Base-by-base conservation (phyloP, 2,329 filamentous ascomycete genomes). In the Exophiala phaeomuriformis region DNA sequence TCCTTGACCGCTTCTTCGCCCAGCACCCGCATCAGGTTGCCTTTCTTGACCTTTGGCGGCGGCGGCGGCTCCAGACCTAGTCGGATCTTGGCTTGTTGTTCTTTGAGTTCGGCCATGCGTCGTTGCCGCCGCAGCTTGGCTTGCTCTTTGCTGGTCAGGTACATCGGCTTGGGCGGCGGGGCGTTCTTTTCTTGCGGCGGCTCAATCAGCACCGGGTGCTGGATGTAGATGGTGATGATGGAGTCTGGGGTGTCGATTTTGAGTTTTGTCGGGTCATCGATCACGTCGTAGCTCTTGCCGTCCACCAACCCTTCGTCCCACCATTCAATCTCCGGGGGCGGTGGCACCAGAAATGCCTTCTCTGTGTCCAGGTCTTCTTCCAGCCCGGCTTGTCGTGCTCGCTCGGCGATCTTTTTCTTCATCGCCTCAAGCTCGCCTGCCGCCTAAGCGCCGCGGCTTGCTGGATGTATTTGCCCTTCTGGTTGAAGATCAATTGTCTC, bases 401-500 rank as follows among this genome's bases (percentile, higher is more conserved):
- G 84, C 62, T 86, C 86, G 1, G 91, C 91, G 62, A 98, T 94
- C 52, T 86, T 81, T 74, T 86, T 90, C 72, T 97, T 97, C 83
- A 98, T 91, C 58, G 85, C 85, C 74, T 98, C 94, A 30, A 98
- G 76, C 47, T 86, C 40, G 86, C 89, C 71, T 96, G 90, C 56
- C 89, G 82, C 58, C 93, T 84, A 49, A 96, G 74, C 52, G 90
- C 90, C 68, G 88, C 91, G 5, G 88, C 93, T 71, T 97, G 91
- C 60, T 90, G 85, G 56, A 97, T 95, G 66, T 95, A 97, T 77
- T 97, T 97, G 49, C 93, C 93, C 69, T 95, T 94, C 63, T 90
- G 84, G 64, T 96, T 95, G 75, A 98, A 97, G 8, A 89, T 74
- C 12, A 98, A 77, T 60, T 88, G 83, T 55, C 88, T 83, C 7